Conservation (phyloP, 306 rosid genomes). For the Vigna reflexopilosa region DNA sequence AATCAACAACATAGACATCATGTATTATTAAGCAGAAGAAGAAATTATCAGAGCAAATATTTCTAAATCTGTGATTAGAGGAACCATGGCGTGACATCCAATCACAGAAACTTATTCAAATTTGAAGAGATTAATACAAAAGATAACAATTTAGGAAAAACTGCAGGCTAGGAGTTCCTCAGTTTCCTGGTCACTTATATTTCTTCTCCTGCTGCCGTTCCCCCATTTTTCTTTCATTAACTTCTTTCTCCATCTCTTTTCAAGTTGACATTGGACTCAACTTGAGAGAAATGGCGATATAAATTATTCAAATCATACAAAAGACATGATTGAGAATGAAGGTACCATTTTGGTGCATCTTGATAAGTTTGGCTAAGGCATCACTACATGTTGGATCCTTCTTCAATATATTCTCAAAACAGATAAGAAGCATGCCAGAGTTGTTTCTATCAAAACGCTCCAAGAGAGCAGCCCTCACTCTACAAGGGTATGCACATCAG, state of each 20-base stretch:
- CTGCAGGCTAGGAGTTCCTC: no score
- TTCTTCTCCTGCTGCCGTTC: no score
- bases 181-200: no score
- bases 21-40: constrained; percentile 7
- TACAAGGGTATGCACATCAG: constrained; percentile 45
- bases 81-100: no score
- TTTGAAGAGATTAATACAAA: no score
- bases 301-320: constrained; percentile 13
- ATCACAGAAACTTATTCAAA: no score
- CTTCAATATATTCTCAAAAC: constrained; percentile 71
- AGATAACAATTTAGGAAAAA: no score
- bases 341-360: constrained; percentile 73
- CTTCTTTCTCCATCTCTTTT: neutral
- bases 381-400: constrained; percentile 75
- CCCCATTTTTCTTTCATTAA: neutral
- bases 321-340: constrained; percentile 28
- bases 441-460: constrained; percentile 63
- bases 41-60: constrained; percentile 1
- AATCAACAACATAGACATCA: constrained; percentile 12
- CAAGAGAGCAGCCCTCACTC: constrained; percentile 66
- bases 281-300: neutral
- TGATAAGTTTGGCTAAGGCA: constrained; percentile 76
- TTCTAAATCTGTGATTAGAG: neutral
- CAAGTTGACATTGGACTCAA: neutral
- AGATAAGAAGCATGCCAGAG: constrained; percentile 46